Conservation (phyloP, 148 eudicot genomes). For the Rhododendron molle region DNA sequence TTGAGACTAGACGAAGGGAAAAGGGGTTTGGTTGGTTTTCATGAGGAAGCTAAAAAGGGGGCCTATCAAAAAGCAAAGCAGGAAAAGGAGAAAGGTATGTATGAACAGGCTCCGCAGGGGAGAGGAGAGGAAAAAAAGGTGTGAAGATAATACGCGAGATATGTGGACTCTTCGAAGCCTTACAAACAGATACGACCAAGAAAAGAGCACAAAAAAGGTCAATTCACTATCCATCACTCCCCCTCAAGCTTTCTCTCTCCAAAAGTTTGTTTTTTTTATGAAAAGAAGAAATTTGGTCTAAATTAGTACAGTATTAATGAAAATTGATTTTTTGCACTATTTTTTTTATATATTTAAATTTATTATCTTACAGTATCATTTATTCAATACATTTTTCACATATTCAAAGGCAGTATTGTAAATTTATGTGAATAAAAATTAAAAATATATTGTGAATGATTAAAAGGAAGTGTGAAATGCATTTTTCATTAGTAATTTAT, state of each 20-base stretch:
- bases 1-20: slow-evolving; percentile 34
- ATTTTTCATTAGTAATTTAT: too few species aligned
- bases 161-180: slow-evolving; percentile 91
- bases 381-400: too few species aligned
- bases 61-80: slow-evolving; percentile 1
- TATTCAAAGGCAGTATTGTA: too few species aligned
- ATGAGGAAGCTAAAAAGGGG: slow-evolving; percentile 14
- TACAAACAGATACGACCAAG: slow-evolving; percentile 45
- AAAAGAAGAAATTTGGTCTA: not conserved
- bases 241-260: slow-evolving; percentile 15
- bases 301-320: too few species aligned
- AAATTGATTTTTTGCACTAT: too few species aligned
- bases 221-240: slow-evolving; percentile 43
- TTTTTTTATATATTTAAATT: too few species aligned
- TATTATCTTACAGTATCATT: too few species aligned
- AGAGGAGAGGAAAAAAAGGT: slow-evolving; percentile 11
- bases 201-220: slow-evolving; percentile 23
- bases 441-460: too few species aligned
- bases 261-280: not conserved
- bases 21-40: slow-evolving; percentile 1
- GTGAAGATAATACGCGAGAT: slow-evolving; percentile 26
- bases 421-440: too few species aligned
- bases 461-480: too few species aligned
- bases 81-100: slow-evolving; percentile 9
- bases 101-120: not conserved